Base-by-base conservation (phyloP, 768 basidiomycete species). In the Dendrothele bispora region DNA sequence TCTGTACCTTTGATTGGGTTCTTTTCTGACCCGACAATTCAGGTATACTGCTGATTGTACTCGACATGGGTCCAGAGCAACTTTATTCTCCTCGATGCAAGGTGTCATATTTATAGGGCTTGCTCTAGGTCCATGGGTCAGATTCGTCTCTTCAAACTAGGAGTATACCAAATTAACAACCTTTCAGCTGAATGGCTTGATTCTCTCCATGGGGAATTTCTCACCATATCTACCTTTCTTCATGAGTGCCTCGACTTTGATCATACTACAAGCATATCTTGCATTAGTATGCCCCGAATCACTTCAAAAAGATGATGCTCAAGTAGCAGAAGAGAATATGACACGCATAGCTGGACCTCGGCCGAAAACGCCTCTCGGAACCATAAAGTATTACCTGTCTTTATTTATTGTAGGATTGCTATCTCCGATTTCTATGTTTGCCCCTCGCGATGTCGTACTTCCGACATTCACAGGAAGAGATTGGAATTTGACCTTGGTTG, bases 51-150 rank as follows among this genome's bases (percentile, higher is more conserved):
- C 75, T 26, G 78, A 79, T 50, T 79, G 78, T 48, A 78, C 78
- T 20, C 64, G 68, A 26, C 74, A 74, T 61, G 78, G 77, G 26
- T 79, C 78, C 43, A 59, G 77, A 39, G 74, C 77, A 12, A 74
- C 61, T 43, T 75, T 83, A 36, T 84, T 83, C 51, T 79, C 81
- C 11, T 75, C 80, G 4, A 77, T 92, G 41, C 78, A 82, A 48
- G 93, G 92, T 3, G 81, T 90, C 46, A 74, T 86, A 39, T 91
- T 83, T 68, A 63, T 84, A 28, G 93, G 92, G 4, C 73, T 94
- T 46, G 82, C 92, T 0, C 56, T 82, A 2, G 93, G 93, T 1
- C 92, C 93, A 22, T 78, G 83, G 61, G 75, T 94, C 46, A 74
- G 85, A 35, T 70, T 72, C 27, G 69, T 20, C 42, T 36, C 35